Evolutionary conservation across 805 yeast genomes (phyloP).

Genomic region (Cyberlindnera maclurae): DNA sequence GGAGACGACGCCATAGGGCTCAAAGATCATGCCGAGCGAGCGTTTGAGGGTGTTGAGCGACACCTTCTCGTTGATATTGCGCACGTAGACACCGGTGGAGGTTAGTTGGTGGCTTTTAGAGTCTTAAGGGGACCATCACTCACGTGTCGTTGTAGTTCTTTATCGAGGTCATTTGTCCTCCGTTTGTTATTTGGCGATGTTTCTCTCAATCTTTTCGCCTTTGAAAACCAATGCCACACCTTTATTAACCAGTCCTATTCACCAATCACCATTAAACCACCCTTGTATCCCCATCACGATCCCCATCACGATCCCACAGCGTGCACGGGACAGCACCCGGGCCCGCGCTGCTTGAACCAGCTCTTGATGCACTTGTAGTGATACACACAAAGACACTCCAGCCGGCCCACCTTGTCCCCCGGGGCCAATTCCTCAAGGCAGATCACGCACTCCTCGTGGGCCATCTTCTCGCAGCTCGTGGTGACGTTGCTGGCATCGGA

Average conservation of each 20-base stretch:
- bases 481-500: constrained; percentile 18
- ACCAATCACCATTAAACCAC: no score
- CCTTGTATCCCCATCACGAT: no score
- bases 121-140: background rate
- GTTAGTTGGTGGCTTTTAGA: constrained; percentile 3
- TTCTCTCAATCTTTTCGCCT: no score
- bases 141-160: constrained; percentile 21
- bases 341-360: constrained; percentile 86
- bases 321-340: constrained; percentile 84
- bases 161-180: background rate
- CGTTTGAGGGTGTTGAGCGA: constrained; percentile 42
- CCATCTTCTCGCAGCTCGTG: constrained; percentile 11
- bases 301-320: constrained; percentile 30
- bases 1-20: constrained; percentile 40
- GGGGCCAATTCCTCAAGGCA: constrained; percentile 85
- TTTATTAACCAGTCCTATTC: no score
- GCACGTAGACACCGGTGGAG: constrained; percentile 37
- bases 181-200: background rate
- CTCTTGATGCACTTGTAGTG: constrained; percentile 86
- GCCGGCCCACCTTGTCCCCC: constrained; percentile 83
- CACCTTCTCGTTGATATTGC: constrained; percentile 67
- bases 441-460: constrained; percentile 77
- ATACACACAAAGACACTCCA: constrained; percentile 91
- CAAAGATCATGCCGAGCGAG: constrained; percentile 36
- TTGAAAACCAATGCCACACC: no score